phyloP scores from a whole-genome alignment of 129 eudicot genomes.

The Lactuca sativa region DNA sequence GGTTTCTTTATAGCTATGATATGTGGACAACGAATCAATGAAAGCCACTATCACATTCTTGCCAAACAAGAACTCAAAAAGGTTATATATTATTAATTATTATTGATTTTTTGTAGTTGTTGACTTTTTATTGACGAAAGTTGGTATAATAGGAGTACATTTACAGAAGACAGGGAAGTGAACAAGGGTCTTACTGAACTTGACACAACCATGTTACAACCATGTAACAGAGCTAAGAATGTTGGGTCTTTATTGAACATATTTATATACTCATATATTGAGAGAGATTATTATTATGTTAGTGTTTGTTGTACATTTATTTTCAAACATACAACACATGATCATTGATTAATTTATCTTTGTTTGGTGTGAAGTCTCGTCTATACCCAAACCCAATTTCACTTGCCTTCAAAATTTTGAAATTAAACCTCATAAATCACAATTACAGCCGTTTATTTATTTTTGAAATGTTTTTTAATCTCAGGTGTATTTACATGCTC shows the following conservation, averaged over 20 bases:
- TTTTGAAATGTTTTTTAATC: too few species aligned
- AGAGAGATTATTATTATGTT: background rate
- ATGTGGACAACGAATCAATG: conserved; percentile 97
- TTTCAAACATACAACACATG: background rate
- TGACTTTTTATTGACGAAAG: conserved; percentile 3
- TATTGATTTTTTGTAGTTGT: too few species aligned
- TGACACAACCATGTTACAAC: conserved; percentile 43
- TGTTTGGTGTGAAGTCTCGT: too few species aligned
- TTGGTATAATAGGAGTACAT: conserved; percentile 58
- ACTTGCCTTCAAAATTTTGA: too few species aligned
- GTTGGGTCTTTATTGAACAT: conserved; percentile 74
- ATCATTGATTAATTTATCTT: background rate
- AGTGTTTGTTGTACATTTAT: conserved; percentile 5
- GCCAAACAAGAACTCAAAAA: conserved; percentile 96
- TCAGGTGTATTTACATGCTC: too few species aligned
- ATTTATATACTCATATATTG: too few species aligned
- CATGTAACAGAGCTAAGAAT: conserved; percentile 89
- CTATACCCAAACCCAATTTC: too few species aligned
- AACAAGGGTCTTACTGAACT: conserved; percentile 62
- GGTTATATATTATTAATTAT: conserved; percentile 33
- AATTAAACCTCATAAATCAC: too few species aligned
- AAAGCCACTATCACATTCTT: conserved; percentile 98
- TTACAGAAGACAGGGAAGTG: conserved; percentile 85
- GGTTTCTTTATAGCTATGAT: conserved; percentile 97
- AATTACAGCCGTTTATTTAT: too few species aligned